Base-by-base conservation (phyloP, 139 green algal species). In the Ettlia oleoabundans region DNA sequence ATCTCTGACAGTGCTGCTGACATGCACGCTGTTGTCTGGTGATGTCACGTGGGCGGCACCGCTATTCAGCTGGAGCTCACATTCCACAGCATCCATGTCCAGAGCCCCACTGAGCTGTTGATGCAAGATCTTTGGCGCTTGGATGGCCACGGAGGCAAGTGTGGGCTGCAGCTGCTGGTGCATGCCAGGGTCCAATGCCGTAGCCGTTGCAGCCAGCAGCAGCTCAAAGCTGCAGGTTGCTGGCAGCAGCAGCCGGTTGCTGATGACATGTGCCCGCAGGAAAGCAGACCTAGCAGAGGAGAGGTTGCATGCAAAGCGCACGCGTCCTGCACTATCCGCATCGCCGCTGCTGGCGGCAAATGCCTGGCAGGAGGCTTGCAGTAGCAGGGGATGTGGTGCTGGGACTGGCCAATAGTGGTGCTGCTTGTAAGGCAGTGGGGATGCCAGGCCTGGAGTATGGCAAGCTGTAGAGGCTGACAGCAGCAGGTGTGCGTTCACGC, bases 141-240 rank as follows among this genome's bases (percentile, higher is more conserved):
- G 8, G 0, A 66, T 42, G 33, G 47, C 47, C 32, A 78, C 47
- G 4, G 43, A 8, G 1, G 47, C 19, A 22, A 78, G 32, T 41
- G 41, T 62, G 42, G 13, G n/a, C n/a, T 26, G 69, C 69, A 63
- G n/a, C 26, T 38, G 1, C 40, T 32, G 52, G n/a, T 65, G 55
- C 15, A 22, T n/a, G 21, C 18, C 65, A 32, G 53, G 32, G 2
- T 47, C 76, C 30, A 70, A 4, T 13, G 30, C 24, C 32, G 80
- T 67, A 37, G 67, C 51, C 30, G 77, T 85, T 2, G 85, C 83
- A 41, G 88, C 86, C 18, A 78, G 70, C 21, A 89, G 80, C 76
- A 94, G 77, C 80, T 95, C 92, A 38, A 94, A 81, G 63, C 90
- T 90, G 13, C 66, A 87, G 18, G 92, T 90, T 8, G 62, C 88